Evolutionary conservation across 495 filamentous ascomycete genomes (phyloP), one percentile per base, ranked within the genome.

Genomic region (Hamigera avellanea): DNA sequence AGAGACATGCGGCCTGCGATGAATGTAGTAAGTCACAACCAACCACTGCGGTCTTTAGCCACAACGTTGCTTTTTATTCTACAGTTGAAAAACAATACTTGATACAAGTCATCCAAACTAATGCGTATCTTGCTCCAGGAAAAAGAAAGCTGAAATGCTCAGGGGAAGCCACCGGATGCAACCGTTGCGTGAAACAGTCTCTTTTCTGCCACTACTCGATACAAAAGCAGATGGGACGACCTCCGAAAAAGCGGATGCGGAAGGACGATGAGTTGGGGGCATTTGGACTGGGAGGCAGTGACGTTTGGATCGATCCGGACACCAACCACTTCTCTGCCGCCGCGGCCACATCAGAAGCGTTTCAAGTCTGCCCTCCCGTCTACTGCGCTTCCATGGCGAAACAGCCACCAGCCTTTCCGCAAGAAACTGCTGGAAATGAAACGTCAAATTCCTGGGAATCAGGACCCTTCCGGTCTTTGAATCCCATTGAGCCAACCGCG

Each of bases 121-220:
- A 4, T 23, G 9, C 9, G 4, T 23, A 9, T 18, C 19, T 36
- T 14, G n/a, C 13, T 2, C 38, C 33, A 69, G 65, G 65, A 41
- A 60, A 59, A 41, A 55, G 65, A 32, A 69, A 69, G 40, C 45
- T 69, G 34, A 69, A 67, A 55, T 69, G 65, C 50, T 69, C 65
- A 2, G 65, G 65, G 0, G 61, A 67, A 34, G 21, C 40, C n/a
- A 43, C 46, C 9, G 65, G 65, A 1, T 69, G 65, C 37, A 44
- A 44, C 35, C 58, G 65, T 15, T 69, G 65, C 35, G 39, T 53
- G 39, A 63, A 62, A 26, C 63, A 69, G 36, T 50, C 51, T 2
- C 50, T 69, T 13, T 14, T 25, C 37, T 69, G 65, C 33, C 55
- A 64, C 38, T 69, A 67, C 36, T 69, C 65, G 2, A 42, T 56